These are phyloP conservation scores for Fusarium agapanthi DNA, from an alignment of 2,329 filamentous ascomycete species.

Conservation along the genomic window DNA sequence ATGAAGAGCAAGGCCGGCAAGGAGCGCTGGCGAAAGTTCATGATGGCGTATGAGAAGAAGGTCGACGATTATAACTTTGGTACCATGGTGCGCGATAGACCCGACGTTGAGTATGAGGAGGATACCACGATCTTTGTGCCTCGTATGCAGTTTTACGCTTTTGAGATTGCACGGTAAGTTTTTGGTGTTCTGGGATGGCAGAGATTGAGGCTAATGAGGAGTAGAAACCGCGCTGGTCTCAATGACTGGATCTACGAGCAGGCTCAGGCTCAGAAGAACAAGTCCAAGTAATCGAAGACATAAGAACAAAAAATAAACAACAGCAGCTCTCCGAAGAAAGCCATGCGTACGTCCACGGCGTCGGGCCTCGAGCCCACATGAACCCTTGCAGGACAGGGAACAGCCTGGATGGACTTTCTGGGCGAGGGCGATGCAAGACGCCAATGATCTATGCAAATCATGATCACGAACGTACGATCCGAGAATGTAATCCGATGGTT, in stretches of 20 bases:
- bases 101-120: conserved; percentile 85
- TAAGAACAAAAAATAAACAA: background rate
- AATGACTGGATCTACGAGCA: conserved; percentile 98
- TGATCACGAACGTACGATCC: background rate
- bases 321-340: conserved; percentile 5
- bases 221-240: conserved; percentile 82
- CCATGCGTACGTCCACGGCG: conserved; percentile 4
- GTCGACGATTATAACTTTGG: conserved; percentile 99
- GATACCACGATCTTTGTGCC: conserved; percentile 87
- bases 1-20: conserved; percentile 99
- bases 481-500: background rate
- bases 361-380: conserved; percentile 11
- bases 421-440: background rate
- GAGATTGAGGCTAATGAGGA: conserved; percentile 42
- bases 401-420: background rate
- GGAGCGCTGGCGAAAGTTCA: conserved; percentile 92
- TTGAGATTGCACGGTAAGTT: conserved; percentile 57
- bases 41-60: conserved; percentile 92
- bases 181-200: fast-evolving
- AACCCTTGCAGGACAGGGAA: background rate
- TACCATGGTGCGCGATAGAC: conserved; percentile 83
- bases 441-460: conserved; percentile 7
- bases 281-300: conserved; percentile 34
- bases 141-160: conserved; percentile 65
- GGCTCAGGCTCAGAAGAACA: conserved; percentile 67